phyloP scores from a whole-genome alignment of 1,139 yeast species.

The Protomyces inouyei region DNA sequence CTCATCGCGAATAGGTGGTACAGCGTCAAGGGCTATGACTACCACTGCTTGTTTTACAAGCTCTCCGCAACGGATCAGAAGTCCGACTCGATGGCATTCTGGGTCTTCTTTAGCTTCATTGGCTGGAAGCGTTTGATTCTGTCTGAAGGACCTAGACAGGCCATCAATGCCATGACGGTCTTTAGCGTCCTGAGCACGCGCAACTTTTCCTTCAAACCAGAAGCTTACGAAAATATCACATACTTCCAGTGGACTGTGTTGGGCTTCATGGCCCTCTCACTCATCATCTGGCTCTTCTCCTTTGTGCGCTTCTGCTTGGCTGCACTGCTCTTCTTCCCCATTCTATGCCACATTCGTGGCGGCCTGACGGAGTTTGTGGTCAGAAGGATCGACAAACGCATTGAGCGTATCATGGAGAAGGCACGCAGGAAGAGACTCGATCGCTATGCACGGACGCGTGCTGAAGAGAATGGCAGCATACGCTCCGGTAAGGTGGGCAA shows the following conservation, averaged over 20 bases:
- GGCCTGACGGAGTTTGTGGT: conserved; percentile 58
- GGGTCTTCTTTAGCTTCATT: conserved; percentile 61
- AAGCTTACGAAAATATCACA: conserved; percentile 50
- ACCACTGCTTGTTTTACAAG: conserved; percentile 66
- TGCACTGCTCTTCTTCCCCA: conserved; percentile 52
- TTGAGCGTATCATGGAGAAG: conserved; percentile 49
- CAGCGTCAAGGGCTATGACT: conserved; percentile 55
- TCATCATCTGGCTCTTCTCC: conserved; percentile 69
- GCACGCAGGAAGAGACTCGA: conserved; percentile 42
- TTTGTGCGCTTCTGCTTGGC: conserved; percentile 59
- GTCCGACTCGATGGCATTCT: conserved; percentile 64
- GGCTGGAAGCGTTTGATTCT: conserved; percentile 59
- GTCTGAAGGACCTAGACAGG: conserved; percentile 88
- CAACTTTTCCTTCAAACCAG: conserved; percentile 53
- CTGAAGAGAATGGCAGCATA: neutral
- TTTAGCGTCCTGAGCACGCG: conserved; percentile 49
- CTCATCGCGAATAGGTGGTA: conserved; percentile 56
- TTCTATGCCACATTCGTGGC: conserved; percentile 46
- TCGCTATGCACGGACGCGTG: conserved; percentile 21
- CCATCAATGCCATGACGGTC: conserved; percentile 69
- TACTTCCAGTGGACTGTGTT: conserved; percentile 63
- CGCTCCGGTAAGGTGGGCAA: neutral
- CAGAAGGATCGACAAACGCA: conserved; percentile 51
- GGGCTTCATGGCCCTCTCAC: conserved; percentile 69
- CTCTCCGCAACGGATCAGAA: conserved; percentile 59